Conservation (phyloP, 768 basidiomycete genomes). For the Mycena pura region DNA sequence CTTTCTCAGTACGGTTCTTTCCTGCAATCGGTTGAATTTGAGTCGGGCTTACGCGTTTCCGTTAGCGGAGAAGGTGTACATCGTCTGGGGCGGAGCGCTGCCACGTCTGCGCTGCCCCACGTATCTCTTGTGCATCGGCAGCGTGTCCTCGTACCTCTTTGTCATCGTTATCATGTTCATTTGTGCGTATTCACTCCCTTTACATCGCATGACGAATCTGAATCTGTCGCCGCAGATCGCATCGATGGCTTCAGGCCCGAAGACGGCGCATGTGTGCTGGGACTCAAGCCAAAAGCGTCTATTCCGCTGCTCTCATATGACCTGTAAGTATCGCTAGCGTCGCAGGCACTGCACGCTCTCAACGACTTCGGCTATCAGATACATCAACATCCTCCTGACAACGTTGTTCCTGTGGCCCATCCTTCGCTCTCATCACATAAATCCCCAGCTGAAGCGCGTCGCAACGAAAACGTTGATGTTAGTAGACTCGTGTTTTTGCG, state of each 20-base stretch:
- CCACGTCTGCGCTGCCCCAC: conserved; percentile 47
- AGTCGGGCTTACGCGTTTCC: neutral
- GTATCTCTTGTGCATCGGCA: conserved; percentile 46
- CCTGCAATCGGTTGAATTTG: conserved; percentile 1
- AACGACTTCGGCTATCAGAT: no score
- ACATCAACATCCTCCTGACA: conserved; percentile 47
- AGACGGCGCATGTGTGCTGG: conserved; percentile 54
- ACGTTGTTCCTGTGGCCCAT: conserved; percentile 56
- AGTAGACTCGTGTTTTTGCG: conserved; percentile 15
- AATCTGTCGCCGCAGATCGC: conserved; percentile 37
- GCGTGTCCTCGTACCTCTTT: conserved; percentile 45
- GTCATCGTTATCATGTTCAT: conserved; percentile 47
- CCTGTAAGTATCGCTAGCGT: no score
- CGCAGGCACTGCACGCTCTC: no score
- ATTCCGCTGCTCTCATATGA: conserved; percentile 55
- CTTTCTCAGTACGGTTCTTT: conserved; percentile 47
- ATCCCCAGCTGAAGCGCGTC: conserved; percentile 41
- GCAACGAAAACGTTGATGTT: conserved; percentile 52
- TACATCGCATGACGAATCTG: neutral
- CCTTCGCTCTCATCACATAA: conserved; percentile 40
- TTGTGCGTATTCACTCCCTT: conserved; percentile 33
- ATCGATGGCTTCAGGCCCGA: conserved; percentile 40
- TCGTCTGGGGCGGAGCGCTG: conserved; percentile 47
- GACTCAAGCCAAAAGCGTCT: conserved; percentile 51
- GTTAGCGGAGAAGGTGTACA: conserved; percentile 54